A percentile compares a stretch with the other conserved stretches of the same genome.
Conservation (phyloP, 2,329 filamentous ascomycete species). For the Colletotrichum noveboracense region DNA sequence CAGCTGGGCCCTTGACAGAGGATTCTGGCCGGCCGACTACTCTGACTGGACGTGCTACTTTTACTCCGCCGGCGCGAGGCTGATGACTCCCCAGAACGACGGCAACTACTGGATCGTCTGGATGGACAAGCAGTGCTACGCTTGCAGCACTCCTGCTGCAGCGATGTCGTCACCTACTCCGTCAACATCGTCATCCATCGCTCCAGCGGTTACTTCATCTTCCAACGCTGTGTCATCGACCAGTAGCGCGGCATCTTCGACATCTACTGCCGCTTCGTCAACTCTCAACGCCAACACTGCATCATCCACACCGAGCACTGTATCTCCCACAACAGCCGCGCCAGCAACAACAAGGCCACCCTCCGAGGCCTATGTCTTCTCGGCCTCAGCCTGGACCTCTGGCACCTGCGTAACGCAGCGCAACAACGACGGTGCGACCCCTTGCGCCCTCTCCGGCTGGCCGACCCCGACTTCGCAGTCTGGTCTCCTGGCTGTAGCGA, state of each 20-base stretch:
- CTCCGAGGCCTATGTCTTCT: background rate
- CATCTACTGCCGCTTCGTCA: background rate
- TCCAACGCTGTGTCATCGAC: background rate
- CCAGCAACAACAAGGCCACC: background rate
- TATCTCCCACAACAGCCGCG: background rate
- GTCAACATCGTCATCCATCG: background rate
- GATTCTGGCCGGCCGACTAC: background rate
- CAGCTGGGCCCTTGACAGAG: conserved; percentile 7
- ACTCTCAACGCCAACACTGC: background rate
- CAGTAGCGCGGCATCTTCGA: background rate
- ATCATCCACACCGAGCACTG: background rate
- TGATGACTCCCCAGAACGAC: conserved; percentile 1
- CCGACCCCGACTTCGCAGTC: background rate
- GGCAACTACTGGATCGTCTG: conserved; percentile 1
- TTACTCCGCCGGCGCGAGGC: background rate
- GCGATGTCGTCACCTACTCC: background rate
- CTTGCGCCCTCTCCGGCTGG: conserved; percentile 1
- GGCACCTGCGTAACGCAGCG: background rate
- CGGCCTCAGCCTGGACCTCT: background rate
- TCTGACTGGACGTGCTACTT: conserved; percentile 12
- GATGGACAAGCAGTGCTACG: conserved; percentile 4
- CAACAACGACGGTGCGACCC: background rate
- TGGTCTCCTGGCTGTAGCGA: background rate
- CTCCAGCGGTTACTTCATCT: background rate
- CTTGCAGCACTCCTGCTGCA: background rate